A percentile compares a stretch with the other conserved stretches of the same genome.
These are phyloP conservation scores for Chaetomium sp. DNA, from an alignment of 2,329 filamentous ascomycete species.

Conservation along the genomic window DNA sequence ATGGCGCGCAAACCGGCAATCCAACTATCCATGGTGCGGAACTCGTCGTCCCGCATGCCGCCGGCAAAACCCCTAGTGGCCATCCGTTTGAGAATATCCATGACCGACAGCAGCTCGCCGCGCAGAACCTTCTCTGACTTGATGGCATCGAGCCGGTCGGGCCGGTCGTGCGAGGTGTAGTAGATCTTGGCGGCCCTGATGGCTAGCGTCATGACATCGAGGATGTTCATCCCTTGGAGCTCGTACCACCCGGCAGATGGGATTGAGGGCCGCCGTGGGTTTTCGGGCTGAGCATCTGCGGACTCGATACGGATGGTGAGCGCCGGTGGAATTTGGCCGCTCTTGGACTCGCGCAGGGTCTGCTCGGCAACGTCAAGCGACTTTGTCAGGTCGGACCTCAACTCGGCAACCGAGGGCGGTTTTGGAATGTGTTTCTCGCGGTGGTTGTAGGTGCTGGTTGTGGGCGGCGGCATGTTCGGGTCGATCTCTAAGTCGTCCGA, in stretches of 20 bases:
- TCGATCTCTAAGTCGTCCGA: constrained; percentile 62
- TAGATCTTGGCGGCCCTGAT: constrained; percentile 95
- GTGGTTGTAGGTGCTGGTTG: constrained; percentile 91
- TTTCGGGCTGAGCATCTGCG: constrained; percentile 25
- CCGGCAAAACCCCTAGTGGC: constrained; percentile 83
- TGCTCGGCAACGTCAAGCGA: constrained; percentile 70
- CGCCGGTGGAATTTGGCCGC: constrained; percentile 40
- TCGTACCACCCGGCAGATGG: constrained; percentile 72
- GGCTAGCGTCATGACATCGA: constrained; percentile 92
- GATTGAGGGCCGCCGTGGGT: constrained; percentile 37
- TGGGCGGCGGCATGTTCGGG: constrained; percentile 88
- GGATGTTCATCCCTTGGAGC: constrained; percentile 85
- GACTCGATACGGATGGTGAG: constrained; percentile 24
- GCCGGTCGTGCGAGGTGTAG: constrained; percentile 89
- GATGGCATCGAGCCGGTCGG: constrained; percentile 81
- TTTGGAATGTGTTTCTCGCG: constrained; percentile 79
- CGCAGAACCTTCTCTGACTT: constrained; percentile 85
- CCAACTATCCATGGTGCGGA: constrained; percentile 76
- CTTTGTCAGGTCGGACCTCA: constrained; percentile 68
- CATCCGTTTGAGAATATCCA: constrained; percentile 91
- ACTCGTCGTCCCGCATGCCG: constrained; percentile 78
- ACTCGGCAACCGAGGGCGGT: constrained; percentile 77
- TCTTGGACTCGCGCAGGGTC: constrained; percentile 63
- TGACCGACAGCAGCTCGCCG: constrained; percentile 77
- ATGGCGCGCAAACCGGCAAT: constrained; percentile 76